Evolutionary conservation across 176 grass and related monocot species (phyloP).

Genomic region (Puya raimondii): DNA sequence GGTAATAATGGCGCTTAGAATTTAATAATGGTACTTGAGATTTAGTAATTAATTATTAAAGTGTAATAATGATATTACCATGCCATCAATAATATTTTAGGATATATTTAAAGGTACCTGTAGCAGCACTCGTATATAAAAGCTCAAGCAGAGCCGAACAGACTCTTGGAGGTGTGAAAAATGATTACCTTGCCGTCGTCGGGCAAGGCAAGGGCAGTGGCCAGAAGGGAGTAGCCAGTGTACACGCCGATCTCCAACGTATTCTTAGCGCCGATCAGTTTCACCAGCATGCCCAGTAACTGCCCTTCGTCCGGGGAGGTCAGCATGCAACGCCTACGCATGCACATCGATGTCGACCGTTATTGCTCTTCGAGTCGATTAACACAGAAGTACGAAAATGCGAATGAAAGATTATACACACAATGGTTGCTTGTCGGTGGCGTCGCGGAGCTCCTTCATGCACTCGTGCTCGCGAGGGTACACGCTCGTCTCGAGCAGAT

Average conservation of each 20-base stretch:
- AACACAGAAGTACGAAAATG: neutral
- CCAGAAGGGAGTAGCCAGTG: neutral
- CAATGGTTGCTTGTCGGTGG: constrained; percentile 73
- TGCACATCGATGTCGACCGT: neutral
- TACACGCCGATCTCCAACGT: neutral
- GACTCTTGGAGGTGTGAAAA: neutral
- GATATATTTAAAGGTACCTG: too few species aligned
- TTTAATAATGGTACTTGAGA: too few species aligned
- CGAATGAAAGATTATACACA: constrained; percentile 13
- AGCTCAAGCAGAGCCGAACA: too few species aligned
- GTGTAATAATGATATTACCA: too few species aligned
- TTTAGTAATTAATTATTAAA: too few species aligned
- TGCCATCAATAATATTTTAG: too few species aligned
- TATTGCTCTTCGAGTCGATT: too few species aligned
- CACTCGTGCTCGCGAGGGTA: constrained; percentile 72
- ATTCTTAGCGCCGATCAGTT: neutral
- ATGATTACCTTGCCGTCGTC: neutral
- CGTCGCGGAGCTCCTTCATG: constrained; percentile 79
- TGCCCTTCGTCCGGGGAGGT: neutral
- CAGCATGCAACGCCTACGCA: neutral
- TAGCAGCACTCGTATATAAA: too few species aligned
- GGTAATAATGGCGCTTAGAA: too few species aligned
- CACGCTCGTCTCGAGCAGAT: constrained; percentile 81
- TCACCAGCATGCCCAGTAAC: neutral
- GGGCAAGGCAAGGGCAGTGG: neutral